Percentiles rank a stretch among this genome's conserved stretches.
Conservation (phyloP, 2,329 filamentous ascomycete genomes). For the Penicillium olsonii region DNA sequence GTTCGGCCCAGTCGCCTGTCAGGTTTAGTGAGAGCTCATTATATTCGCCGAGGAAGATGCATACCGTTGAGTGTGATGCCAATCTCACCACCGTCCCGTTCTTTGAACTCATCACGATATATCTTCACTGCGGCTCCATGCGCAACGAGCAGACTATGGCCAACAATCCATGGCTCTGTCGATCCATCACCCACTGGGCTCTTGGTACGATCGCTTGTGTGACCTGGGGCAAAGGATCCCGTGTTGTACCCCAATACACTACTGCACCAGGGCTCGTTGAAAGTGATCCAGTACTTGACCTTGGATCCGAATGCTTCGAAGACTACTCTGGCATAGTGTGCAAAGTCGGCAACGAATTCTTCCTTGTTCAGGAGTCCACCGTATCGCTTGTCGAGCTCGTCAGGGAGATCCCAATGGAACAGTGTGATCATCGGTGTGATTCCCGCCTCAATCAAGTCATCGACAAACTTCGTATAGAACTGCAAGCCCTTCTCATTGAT, state of each 20-base stretch:
- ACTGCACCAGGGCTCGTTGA: conserved; percentile 88
- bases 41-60: conserved; percentile 8
- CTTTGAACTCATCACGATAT: conserved; percentile 81
- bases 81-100: conserved; percentile 71
- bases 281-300: conserved; percentile 87
- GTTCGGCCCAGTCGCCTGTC: conserved; percentile 73
- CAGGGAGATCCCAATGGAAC: conserved; percentile 86
- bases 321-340: conserved; percentile 73
- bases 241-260: conserved; percentile 77
- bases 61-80: conserved; percentile 82
- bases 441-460: conserved; percentile 72
- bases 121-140: conserved; percentile 79
- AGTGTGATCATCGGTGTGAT: conserved; percentile 82
- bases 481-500: conserved; percentile 76
- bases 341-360: conserved; percentile 81
- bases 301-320: conserved; percentile 72
- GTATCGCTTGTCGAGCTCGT: conserved; percentile 76
- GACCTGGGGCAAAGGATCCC: conserved; percentile 79
- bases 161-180: conserved; percentile 79
- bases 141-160: conserved; percentile 76
- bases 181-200: conserved; percentile 71
- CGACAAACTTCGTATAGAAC: conserved; percentile 76
- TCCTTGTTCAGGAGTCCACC: conserved; percentile 76
- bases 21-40: not conserved
- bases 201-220: conserved; percentile 72